Base-by-base conservation (phyloP, 73 alveolate species). In the Blepharisma japonicum region DNA sequence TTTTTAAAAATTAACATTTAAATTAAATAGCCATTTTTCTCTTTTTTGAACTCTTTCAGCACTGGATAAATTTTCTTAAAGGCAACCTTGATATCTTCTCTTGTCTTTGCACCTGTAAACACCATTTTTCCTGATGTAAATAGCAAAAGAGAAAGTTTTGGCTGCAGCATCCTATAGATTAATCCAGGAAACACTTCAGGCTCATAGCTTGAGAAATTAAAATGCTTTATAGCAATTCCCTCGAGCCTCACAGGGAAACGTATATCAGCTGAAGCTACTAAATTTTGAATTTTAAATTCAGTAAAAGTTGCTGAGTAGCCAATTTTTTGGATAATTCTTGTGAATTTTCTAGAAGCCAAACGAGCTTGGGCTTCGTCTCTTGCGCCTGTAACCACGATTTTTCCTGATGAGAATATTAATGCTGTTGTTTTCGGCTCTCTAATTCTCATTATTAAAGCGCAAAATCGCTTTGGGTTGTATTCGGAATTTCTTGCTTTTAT, bases 161-260 rank as follows among this genome's bases (percentile, higher is more conserved):
- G 98, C 20, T 91, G 79, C 55, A 78, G 81, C 95, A 91, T 87
- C 61, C 96, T 81, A 86, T 83, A 97, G 68, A 97, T 94, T 6
- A 95, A 86, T 0, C 99, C 99, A 27, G 99, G 99, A 84, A 97
- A 97, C 42, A 94, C 71, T 77, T 97, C 99, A 6, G 99, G 99
- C 53, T 95, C 99, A 88, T 95, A 97, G 56, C 84, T 68, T 54
- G 94, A 82, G 82, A 83, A 87, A 14, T 81, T 71, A 67, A 71
- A 77, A 78, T 88, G 94, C 51, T 70, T 71, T 68, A 71, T 27
- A 68, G 82, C 56, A 38, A 96, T 89, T 27, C 88, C 88, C 25
- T 88, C 97, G 45, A 96, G 94, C 53, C 90, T 71, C 27, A 96
- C 88, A 71, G 95, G 96, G 86, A 93, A 93, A 68, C 92, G 81